A percentile compares a stretch with the other conserved stretches of the same genome.
These are phyloP conservation scores for Neofusicoccum laricinum DNA, from an alignment of 2,329 filamentous ascomycete species.

Conservation along the genomic window DNA sequence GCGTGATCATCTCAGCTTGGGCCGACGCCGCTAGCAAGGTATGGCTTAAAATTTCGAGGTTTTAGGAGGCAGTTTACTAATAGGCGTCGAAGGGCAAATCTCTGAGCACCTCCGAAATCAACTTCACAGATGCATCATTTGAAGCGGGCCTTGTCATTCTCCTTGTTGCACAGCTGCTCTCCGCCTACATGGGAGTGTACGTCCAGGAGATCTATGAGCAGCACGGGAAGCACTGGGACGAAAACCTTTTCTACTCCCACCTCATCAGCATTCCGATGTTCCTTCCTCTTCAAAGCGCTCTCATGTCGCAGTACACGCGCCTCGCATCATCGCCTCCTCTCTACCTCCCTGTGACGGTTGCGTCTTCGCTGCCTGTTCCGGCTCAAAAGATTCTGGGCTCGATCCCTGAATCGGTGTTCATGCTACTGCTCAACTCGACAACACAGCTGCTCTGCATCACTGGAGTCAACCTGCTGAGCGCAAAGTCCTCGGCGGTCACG, in stretches of 20 bases:
- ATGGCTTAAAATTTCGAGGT: conserved; percentile 23
- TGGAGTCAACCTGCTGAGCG: conserved; percentile 90
- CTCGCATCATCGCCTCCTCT: conserved; percentile 65
- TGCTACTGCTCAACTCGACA: conserved; percentile 71
- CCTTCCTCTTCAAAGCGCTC: conserved; percentile 64
- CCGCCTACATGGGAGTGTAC: conserved; percentile 92
- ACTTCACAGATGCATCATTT: conserved; percentile 47
- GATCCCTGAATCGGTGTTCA: conserved; percentile 67
- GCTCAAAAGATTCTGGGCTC: conserved; percentile 26
- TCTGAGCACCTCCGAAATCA: conserved; percentile 40
- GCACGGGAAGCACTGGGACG: conserved; percentile 88
- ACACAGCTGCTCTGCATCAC: conserved; percentile 95
- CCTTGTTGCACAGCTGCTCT: conserved; percentile 82
- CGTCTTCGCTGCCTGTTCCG: conserved; percentile 27
- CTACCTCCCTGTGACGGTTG: conserved; percentile 32
- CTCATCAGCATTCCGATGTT: conserved; percentile 74
- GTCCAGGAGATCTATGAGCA: conserved; percentile 84
- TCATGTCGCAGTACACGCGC: conserved; percentile 61
- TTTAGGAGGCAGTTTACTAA: neutral
- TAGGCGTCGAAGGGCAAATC: conserved; percentile 37
- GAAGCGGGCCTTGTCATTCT: conserved; percentile 75
- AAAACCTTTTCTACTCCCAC: conserved; percentile 93
- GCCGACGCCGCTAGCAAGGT: conserved; percentile 86
- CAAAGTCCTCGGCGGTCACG: conserved; percentile 83
- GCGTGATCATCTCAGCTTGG: conserved; percentile 84